These are phyloP conservation scores for Asclepias syriaca DNA, from an alignment of 257 asterid species.

Conservation along the genomic window DNA sequence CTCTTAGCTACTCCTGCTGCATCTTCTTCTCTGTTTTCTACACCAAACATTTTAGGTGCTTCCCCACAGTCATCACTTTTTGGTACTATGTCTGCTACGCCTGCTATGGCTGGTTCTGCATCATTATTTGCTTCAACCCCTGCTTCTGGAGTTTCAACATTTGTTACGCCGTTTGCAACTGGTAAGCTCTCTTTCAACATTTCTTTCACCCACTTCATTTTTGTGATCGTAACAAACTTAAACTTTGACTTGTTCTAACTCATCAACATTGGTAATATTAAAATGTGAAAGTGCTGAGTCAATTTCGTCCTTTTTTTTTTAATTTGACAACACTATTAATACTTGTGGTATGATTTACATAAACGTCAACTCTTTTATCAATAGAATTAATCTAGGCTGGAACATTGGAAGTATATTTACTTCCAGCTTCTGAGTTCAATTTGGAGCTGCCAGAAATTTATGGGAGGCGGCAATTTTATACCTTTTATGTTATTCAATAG, in stretches of 20 bases:
- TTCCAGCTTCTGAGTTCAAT: neutral
- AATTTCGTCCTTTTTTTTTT: neutral
- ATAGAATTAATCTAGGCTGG: neutral
- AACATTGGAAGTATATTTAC: neutral
- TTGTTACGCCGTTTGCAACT: conserved; percentile 69
- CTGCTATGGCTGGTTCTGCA: conserved; percentile 44
- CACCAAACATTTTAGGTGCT: conserved; percentile 60
- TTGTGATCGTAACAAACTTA: neutral
- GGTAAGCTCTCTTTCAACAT: conserved; percentile 31
- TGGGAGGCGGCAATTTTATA: neutral
- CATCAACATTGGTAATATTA: no score
- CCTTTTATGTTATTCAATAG: conserved; percentile 1
- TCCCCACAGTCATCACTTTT: conserved; percentile 66
- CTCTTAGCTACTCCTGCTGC: conserved; percentile 64
- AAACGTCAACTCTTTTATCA: neutral
- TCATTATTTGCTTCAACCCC: conserved; percentile 66
- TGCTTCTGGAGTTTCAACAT: conserved; percentile 51
- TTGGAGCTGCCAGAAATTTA: neutral
- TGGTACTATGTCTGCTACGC: conserved; percentile 45
- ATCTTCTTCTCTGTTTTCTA: conserved; percentile 58
- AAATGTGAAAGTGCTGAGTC: neutral
- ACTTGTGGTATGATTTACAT: neutral
- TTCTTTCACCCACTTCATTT: neutral
- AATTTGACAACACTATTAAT: neutral
- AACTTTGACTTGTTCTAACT: neutral